Evolutionary conservation across 768 basidiomycete species (phyloP), one percentile per base, ranked within the genome.

Genomic region (Mrakia gelida): DNA sequence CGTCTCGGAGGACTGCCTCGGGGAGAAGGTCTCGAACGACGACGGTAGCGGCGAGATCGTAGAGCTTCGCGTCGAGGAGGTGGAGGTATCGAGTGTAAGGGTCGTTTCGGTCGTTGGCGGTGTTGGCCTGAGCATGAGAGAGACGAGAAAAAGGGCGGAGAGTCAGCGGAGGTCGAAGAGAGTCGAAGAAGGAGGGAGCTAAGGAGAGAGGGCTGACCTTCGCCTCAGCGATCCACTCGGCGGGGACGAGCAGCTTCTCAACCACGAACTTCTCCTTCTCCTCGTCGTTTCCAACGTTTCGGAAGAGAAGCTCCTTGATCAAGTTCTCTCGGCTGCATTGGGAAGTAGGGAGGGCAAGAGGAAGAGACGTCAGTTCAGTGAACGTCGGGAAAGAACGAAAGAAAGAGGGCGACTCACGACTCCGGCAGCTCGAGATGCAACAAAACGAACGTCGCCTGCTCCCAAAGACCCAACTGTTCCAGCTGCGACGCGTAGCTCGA

Each of bases 221-320:
- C 16, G 94, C 92, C 82, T 95, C 93, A 56, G 91, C 88, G n/a
- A 98, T 88, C 95, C 96, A 99, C 8, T 88, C 84, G 73, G 89
- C 84, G 0, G 97, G 97, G 45, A 98, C 88, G 80, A 91, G 90
- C 43, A 97, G 85, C 81, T 90, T 92, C 6, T 91, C 91, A 4
- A 90, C 87, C 15, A 86, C 80, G 75, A 84, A 84, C 0, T 70
- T 52, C 34, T 80, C 75, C 11, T 82, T 81, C 1, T 82, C 82
- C 11, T 79, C 74, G 23, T 82, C 80, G 3, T 79, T 75, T 30
- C 81, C 81, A 21, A 81, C 81, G 79, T 87, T 84, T 9, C 95
- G 89, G 21, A 88, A 86, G 0, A 98, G 85, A 16, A 98, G 85
- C 75, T 93, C 92, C 82, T 91, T 91, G 81, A 98, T 88, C 0